A percentile compares a stretch with the other conserved stretches of the same genome.
Evolutionary conservation across 2,329 filamentous ascomycete species (phyloP).

Genomic region (Colletotrichum eremochloae): DNA sequence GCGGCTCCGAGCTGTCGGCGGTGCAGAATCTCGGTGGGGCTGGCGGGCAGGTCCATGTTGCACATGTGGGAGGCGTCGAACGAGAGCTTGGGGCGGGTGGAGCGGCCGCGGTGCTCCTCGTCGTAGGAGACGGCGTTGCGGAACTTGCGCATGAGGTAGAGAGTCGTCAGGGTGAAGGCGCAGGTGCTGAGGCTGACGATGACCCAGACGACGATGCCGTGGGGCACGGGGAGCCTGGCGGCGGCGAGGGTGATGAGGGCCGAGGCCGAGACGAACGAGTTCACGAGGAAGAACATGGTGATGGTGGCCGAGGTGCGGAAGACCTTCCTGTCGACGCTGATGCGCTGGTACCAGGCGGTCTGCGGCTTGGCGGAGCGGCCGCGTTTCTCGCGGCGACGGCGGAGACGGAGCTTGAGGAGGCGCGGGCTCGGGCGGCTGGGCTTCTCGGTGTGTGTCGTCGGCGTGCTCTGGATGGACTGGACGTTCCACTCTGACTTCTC

Average conservation of each 20-base stretch:
- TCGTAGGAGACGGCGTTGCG: constrained; percentile 16
- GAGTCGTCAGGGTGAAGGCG: constrained; percentile 10
- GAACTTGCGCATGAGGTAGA: constrained; percentile 24
- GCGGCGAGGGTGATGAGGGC: constrained; percentile 8
- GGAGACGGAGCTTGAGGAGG: neutral
- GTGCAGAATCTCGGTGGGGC: constrained; percentile 23
- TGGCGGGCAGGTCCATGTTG: constrained; percentile 20
- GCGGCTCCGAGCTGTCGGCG: constrained; percentile 20
- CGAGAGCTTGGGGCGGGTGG: neutral
- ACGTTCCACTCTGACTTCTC: neutral
- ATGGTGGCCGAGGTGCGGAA: constrained; percentile 9
- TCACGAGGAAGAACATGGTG: constrained; percentile 19
- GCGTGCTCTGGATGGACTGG: neutral
- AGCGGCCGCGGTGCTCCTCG: constrained; percentile 23
- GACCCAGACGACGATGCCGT: constrained; percentile 24
- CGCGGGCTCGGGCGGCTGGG: constrained; percentile 6
- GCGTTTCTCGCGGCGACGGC: neutral
- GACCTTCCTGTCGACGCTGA: constrained; percentile 22
- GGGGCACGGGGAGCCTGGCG: neutral
- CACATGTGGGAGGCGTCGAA: neutral
- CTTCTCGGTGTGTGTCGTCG: neutral
- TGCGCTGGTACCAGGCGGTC: constrained; percentile 29
- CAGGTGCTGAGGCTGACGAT: constrained; percentile 17
- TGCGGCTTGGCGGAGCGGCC: constrained; percentile 3
- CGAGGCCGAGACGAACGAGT: constrained; percentile 14